These are phyloP conservation scores for Mrakia hoshinonis DNA, from an alignment of 768 basidiomycete species.

Conservation along the genomic window DNA sequence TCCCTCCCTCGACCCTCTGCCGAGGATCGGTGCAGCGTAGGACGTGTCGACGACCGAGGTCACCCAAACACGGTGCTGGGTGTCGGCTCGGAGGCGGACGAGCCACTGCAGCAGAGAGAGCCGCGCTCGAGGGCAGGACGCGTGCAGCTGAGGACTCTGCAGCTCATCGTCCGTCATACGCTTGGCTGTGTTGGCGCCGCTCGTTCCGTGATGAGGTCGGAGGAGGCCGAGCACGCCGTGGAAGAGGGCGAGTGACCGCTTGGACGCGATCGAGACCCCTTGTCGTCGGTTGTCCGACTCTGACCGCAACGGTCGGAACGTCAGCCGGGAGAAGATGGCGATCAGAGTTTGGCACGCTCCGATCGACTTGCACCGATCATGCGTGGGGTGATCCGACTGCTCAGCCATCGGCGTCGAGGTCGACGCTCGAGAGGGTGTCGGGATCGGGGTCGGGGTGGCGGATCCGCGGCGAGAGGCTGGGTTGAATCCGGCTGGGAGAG, in stretches of 20 bases:
- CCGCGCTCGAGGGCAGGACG: constrained; percentile 50
- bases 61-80: constrained; percentile 76
- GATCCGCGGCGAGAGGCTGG: constrained; percentile 3
- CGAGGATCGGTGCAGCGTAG: constrained; percentile 17
- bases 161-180: constrained; percentile 6
- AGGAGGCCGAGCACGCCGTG: constrained; percentile 44
- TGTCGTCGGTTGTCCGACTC: constrained; percentile 32
- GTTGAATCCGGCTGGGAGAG: not conserved
- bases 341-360: constrained; percentile 37
- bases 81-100: constrained; percentile 77
- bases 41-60: constrained; percentile 46
- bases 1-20: not conserved
- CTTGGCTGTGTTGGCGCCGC: not conserved
- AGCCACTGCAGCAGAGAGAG: constrained; percentile 74
- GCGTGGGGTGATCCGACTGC: constrained; percentile 3
- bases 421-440: constrained; percentile 1
- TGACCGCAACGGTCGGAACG: constrained; percentile 39
- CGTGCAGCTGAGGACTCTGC: constrained; percentile 16
- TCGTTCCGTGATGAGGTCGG: constrained; percentile 31
- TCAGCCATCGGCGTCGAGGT: not conserved
- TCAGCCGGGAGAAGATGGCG: constrained; percentile 42
- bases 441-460: not conserved
- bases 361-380: constrained; percentile 28
- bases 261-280: constrained; percentile 38
- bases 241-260: constrained; percentile 42